Evolutionary conservation across 441 rosid species (phyloP).

Genomic region (Corymbia calophylla): DNA sequence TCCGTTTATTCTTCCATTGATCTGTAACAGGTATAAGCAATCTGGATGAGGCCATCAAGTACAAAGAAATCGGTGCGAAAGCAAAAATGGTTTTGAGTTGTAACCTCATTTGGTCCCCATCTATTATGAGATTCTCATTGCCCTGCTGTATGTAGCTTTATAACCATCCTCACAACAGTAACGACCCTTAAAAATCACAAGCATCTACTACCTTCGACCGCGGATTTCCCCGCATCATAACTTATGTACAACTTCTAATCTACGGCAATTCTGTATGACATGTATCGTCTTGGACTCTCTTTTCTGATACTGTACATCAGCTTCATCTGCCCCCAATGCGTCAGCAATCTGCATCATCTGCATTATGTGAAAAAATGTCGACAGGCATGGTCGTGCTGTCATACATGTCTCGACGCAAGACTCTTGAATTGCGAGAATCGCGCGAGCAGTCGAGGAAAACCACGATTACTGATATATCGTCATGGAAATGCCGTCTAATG

Average conservation of each 20-base stretch:
- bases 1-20: not conserved
- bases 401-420: not conserved
- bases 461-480: slow-evolving; percentile 54
- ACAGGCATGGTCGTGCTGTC: slow-evolving; percentile 33
- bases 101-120: not conserved
- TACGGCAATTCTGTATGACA: not conserved
- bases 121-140: not conserved
- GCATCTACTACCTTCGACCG: not conserved
- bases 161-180: not conserved
- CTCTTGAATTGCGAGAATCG: slow-evolving; percentile 16
- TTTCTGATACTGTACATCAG: not conserved
- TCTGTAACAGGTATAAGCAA: not conserved
- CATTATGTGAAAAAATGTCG: slow-evolving; percentile 33
- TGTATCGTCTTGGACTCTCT: not conserved
- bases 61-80: not conserved
- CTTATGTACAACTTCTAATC: not conserved
- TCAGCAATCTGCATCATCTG: slow-evolving; percentile 3
- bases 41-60: not conserved
- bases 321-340: not conserved
- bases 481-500: slow-evolving; percentile 49
- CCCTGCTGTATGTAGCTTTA: not conserved
- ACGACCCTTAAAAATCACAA: not conserved
- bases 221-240: not conserved
- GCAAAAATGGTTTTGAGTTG: not conserved
- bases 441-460: slow-evolving; percentile 34